Evolutionary conservation across 441 rosid species (phyloP), one percentile per base, ranked within the genome.

Genomic region (Monsonia emarginata): DNA sequence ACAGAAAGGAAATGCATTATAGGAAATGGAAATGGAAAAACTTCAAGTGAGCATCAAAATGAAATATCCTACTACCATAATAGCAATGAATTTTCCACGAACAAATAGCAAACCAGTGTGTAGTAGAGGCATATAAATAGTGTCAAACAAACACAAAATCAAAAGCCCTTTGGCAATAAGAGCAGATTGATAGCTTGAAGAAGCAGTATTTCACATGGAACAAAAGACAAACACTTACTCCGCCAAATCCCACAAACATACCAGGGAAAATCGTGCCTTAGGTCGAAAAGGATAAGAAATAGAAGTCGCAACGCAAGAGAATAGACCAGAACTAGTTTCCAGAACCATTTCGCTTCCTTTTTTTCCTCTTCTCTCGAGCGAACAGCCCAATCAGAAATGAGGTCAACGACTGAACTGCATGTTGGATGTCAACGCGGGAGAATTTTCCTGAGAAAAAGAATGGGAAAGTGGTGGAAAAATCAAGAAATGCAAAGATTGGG

Each of bases 241-340:
- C n/a, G 0, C 34, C 13, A 46, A 64, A 28, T 21, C 32, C 44
- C 68, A 13, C 46, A 56, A 27, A 2, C 60, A 19, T 64, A 90
- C 97, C 95, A 77, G 83, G 69, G 72, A 9, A 2, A 52, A 77
- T 21, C 65, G 62, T 61, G 57, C 63, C 68, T 63, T 76, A 67
- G 72, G 66, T 26, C 67, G 79, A 72, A 68, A 72, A 34, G 84
- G 75, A 72, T 85, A 82, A 68, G 78, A 76, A 70, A 77, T 57
- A 1, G 87, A 76, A 26, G 86, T 66, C 44, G 80, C 72, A 48
- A 76, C 76, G 65, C 80, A 73, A 61, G 86, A 81, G 60, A 79
- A 63, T 4, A 90, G 72, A 61, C 85, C 73, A 11, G 83, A 48
- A 34, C 75, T 70, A 27, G 74, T 67, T 54, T 80, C 75, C 73